phyloP scores from a whole-genome alignment of 805 yeast species.

The Nakazawaea molendinolei region DNA sequence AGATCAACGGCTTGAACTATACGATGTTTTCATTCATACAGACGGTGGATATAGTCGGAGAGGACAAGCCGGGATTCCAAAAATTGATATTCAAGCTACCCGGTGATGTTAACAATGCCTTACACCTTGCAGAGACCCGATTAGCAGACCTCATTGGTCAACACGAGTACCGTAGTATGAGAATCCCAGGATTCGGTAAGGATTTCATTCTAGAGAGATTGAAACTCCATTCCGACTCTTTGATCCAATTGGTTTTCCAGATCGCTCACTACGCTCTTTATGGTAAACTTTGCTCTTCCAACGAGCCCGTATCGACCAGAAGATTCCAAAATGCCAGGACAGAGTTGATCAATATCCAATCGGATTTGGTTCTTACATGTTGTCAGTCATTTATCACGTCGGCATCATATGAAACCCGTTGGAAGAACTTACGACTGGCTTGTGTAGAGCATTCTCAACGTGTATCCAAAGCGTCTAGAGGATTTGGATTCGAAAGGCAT shows the following conservation, averaged over 20 bases:
- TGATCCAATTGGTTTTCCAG: conserved; percentile 46
- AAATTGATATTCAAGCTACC: conserved; percentile 31
- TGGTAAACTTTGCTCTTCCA: conserved; percentile 34
- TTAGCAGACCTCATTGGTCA: conserved; percentile 52
- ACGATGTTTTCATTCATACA: conserved; percentile 42
- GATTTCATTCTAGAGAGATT: conserved; percentile 30
- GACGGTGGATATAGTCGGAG: conserved; percentile 25
- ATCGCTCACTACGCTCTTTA: conserved; percentile 49
- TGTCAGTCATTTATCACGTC: conserved; percentile 63
- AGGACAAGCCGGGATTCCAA: conserved; percentile 29
- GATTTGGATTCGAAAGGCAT: conserved; percentile 70
- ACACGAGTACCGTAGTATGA: conserved; percentile 43
- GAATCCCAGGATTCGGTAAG: conserved; percentile 24
- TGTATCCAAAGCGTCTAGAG: conserved; percentile 47
- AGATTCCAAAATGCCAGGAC: conserved; percentile 63
- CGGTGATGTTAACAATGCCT: conserved; percentile 38
- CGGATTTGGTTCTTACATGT: conserved; percentile 38
- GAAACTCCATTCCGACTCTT: conserved; percentile 40
- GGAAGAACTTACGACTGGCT: conserved; percentile 43
- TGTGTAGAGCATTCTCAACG: conserved; percentile 44
- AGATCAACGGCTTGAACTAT: conserved; percentile 51
- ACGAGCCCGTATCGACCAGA: conserved; percentile 57
- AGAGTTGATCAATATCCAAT: conserved; percentile 61
- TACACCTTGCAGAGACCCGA: conserved; percentile 52
- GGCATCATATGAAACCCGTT: conserved; percentile 35